phyloP scores from a whole-genome alignment of 177 flowering plant species.

The Vitis hybrid region DNA sequence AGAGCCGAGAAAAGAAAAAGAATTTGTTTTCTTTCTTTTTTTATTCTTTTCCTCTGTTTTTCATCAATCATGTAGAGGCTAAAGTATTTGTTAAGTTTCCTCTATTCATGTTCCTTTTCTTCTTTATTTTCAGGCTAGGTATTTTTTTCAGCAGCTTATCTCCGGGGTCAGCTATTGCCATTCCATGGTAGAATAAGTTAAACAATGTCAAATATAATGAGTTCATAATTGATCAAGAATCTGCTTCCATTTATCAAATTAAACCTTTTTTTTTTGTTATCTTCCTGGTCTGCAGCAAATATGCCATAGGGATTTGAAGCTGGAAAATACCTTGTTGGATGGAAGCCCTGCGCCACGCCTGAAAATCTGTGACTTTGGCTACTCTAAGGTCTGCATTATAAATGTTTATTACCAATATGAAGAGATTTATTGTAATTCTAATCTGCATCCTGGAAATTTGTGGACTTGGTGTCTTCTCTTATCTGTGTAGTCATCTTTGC shows the following conservation, averaged over 20 bases:
- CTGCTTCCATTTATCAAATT: neutral
- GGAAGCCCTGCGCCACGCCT: slow-evolving; percentile 71
- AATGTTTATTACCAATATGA: neutral
- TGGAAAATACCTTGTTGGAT: slow-evolving; percentile 65
- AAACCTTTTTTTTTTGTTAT: neutral
- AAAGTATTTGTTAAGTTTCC: neutral
- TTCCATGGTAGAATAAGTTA: slow-evolving; percentile 34
- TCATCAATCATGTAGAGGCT: neutral
- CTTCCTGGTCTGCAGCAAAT: slow-evolving; percentile 45
- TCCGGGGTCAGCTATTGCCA: slow-evolving; percentile 59
- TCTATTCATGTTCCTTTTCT: neutral
- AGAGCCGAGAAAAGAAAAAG: neutral
- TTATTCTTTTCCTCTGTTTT: neutral
- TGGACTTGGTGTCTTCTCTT: neutral
- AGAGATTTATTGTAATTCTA: neutral
- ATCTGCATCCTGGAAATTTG: neutral
- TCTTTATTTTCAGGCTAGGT: slow-evolving; percentile 40
- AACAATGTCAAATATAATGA: neutral
- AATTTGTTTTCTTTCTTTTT: neutral
- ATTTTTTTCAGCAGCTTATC: slow-evolving; percentile 56
- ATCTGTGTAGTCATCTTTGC: slow-evolving; percentile 47
- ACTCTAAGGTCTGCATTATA: slow-evolving; percentile 45
- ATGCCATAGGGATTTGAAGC: slow-evolving; percentile 69
- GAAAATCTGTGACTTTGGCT: slow-evolving; percentile 70
- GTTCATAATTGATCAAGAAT: neutral